These are phyloP conservation scores for Aquilaria sinensis DNA, from an alignment of 345 rosid species.

Conservation along the genomic window DNA sequence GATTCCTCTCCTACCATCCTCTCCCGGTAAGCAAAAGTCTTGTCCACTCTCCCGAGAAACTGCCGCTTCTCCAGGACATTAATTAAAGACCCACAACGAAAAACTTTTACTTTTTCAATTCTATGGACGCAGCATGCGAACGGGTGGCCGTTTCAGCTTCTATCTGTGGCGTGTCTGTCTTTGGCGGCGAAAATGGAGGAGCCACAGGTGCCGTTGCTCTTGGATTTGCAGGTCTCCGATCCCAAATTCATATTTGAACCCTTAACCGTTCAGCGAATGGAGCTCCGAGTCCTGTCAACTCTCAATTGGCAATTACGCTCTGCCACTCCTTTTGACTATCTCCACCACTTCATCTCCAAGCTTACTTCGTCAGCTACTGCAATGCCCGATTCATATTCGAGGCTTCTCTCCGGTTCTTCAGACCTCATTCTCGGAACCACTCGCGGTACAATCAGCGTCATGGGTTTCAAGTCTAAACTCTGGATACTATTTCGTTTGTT, in stretches of 20 bases:
- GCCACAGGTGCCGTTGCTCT: constrained; percentile 34
- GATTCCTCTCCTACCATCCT: constrained; percentile 45
- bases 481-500: background rate
- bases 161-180: constrained; percentile 64
- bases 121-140: constrained; percentile 14
- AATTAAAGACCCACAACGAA: background rate
- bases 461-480: background rate
- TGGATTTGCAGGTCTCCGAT: constrained; percentile 45
- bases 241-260: constrained; percentile 53
- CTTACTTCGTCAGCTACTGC: constrained; percentile 21
- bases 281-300: constrained; percentile 44
- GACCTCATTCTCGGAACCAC: constrained; percentile 49
- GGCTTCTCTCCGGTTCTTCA: constrained; percentile 30
- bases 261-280: constrained; percentile 49
- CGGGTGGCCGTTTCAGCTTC: constrained; percentile 64
- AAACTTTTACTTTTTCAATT: background rate
- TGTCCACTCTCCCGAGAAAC: constrained; percentile 12
- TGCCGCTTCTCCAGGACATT: constrained; percentile 11
- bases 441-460: constrained; percentile 34
- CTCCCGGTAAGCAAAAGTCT: constrained; percentile 29
- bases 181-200: constrained; percentile 71
- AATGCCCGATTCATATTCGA: constrained; percentile 10
- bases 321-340: constrained; percentile 53
- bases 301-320: constrained; percentile 52
- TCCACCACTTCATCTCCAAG: constrained; percentile 34